phyloP scores from a whole-genome alignment of 495 filamentous ascomycete species.

The Penicillium canariense region DNA sequence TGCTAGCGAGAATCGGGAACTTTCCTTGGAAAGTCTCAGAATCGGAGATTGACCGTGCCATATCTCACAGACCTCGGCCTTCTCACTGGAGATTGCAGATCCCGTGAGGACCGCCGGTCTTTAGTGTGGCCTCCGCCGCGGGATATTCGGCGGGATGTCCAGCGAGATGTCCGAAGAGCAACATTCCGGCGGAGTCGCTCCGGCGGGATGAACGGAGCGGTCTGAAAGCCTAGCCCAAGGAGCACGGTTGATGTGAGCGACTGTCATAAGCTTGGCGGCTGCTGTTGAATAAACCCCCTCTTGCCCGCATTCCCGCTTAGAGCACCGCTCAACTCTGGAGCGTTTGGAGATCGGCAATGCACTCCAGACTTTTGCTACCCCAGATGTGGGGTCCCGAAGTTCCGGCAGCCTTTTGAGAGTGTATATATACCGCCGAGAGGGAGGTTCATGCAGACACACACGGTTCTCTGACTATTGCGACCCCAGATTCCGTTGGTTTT shows the following conservation, averaged over 20 bases:
- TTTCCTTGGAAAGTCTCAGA: background rate
- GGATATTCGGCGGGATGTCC: constrained; percentile 3
- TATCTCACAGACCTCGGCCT: background rate
- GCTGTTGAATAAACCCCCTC: too few relatives aligned
- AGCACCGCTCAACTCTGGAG: background rate
- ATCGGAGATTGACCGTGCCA: constrained; percentile 15
- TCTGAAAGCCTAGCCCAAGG: background rate
- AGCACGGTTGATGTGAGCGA: background rate
- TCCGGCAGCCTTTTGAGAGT: background rate
- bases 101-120: background rate
- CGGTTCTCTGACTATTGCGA: too few relatives aligned
- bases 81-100: background rate
- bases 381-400: constrained; percentile 16
- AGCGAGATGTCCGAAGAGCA: constrained; percentile 14
- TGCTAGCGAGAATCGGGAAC: background rate
- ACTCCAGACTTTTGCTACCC: background rate
- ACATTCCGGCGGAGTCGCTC: constrained; percentile 22
- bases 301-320: background rate
- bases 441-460: too few relatives aligned
- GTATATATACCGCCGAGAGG: constrained; percentile 7
- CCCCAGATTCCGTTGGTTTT: too few relatives aligned
- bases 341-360: background rate
- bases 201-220: constrained; percentile 11
- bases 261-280: background rate
- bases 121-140: constrained; percentile 2